Evolutionary conservation across 371 early-diverging fungal genomes (phyloP).

Genomic region (Catenaria anguillulae): DNA sequence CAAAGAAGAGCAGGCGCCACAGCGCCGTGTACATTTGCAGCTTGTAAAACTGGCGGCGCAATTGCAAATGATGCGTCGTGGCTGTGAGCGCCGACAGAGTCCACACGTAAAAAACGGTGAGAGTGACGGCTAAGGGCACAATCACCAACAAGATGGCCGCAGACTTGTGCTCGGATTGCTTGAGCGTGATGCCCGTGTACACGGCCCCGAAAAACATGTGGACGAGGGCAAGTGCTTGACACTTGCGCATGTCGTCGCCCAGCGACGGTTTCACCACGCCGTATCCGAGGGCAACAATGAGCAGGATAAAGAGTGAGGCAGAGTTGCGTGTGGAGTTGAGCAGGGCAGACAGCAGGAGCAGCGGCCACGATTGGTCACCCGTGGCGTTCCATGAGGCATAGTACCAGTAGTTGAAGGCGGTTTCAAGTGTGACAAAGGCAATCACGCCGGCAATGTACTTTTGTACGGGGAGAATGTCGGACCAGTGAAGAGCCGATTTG

Average conservation of each 20-base stretch:
- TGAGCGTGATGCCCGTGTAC: slow-evolving; percentile 68
- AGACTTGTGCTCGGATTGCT: slow-evolving; percentile 52
- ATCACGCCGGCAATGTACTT: slow-evolving; percentile 71
- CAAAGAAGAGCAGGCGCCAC: slow-evolving; percentile 60
- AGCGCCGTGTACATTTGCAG: slow-evolving; percentile 74
- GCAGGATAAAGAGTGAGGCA: slow-evolving; percentile 83
- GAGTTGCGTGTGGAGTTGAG: slow-evolving; percentile 81
- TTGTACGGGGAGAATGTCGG: slow-evolving; percentile 76
- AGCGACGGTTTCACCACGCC: slow-evolving; percentile 88
- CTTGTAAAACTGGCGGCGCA: slow-evolving; percentile 72
- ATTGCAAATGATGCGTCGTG: slow-evolving; percentile 49
- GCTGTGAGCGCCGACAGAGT: slow-evolving; percentile 43
- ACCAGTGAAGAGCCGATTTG: slow-evolving; percentile 59
- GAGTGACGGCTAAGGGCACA: slow-evolving; percentile 72
- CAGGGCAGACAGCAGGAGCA: slow-evolving; percentile 48
- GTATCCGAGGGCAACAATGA: slow-evolving; percentile 88
- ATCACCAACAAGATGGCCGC: slow-evolving; percentile 60
- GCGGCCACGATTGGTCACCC: slow-evolving; percentile 16
- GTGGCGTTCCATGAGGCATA: slow-evolving; percentile 37
- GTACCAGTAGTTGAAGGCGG: slow-evolving; percentile 77
- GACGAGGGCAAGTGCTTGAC: slow-evolving; percentile 50
- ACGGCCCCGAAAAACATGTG: slow-evolving; percentile 82
- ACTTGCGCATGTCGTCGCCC: slow-evolving; percentile 75
- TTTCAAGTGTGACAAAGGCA: slow-evolving; percentile 69
- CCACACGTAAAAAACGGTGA: slow-evolving; percentile 90